Conservation (phyloP, 306 rosid species). For the Gillenia trifoliata region DNA sequence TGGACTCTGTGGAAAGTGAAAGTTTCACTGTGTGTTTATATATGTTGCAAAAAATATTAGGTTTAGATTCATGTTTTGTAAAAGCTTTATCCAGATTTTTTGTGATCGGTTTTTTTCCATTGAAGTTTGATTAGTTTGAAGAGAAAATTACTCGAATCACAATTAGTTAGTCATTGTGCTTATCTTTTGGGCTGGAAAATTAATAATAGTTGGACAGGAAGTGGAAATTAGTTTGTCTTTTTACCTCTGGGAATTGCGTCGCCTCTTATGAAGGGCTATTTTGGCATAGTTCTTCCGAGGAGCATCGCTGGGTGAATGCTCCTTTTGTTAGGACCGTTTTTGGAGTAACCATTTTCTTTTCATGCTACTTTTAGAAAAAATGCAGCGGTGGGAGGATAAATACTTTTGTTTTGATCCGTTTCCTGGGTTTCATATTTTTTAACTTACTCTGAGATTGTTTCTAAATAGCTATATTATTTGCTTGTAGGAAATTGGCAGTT, state of each 20-base stretch:
- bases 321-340: background rate
- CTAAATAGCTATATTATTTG: background rate
- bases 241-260: background rate
- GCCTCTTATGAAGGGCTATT: background rate
- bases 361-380: background rate
- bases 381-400: background rate
- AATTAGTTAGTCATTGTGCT: too few species aligned
- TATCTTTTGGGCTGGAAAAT: background rate
- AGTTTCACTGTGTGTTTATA: background rate
- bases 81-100: background rate
- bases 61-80: background rate
- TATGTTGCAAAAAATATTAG: background rate
- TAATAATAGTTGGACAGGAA: background rate
- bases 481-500: constrained; percentile 41
- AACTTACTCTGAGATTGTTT: background rate
- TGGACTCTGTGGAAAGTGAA: background rate
- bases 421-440: background rate
- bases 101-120: background rate
- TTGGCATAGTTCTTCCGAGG: background rate
- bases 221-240: background rate
- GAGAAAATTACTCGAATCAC: too few species aligned
- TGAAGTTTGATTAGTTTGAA: too few species aligned
- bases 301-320: background rate
- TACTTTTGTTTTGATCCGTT: background rate
- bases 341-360: background rate